Evolutionary conservation across 2,329 filamentous ascomycete genomes (phyloP), one percentile per base, ranked within the genome.

Genomic region (Emmonsia crescens): DNA sequence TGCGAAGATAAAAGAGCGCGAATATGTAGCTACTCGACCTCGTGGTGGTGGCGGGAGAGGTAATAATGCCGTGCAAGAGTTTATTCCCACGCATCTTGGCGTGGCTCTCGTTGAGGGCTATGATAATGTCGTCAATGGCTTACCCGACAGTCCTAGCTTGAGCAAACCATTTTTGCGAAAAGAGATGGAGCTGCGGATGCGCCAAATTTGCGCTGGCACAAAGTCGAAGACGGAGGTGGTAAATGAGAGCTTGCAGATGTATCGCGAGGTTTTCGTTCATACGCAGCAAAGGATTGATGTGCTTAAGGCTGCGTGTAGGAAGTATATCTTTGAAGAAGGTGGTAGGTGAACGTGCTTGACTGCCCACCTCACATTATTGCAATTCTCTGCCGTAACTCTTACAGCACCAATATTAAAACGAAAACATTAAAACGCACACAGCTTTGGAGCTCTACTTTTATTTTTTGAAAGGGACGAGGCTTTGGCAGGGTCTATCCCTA

Each of bases 101-200:
- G 86, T 97, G 29, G 93, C 94, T 21, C 80, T 99, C 60, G 92
- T 97, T 64, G 85, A 96, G 73, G 94, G 94, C 1, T 99, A 97
- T 70, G 92, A 99, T 74, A 87, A 89, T 66, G 93, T 99, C 82
- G 90, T 91, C 61, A 88, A 95, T 65, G 92, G 96, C 69, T 91
- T 89, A 31, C 67, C 71, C 12, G 74, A 77, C 64, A 75, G 74
- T 55, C 73, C 75, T 51, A 96, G 91, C 70, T 82, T 99, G 58
- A 90, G 91, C 73, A 97, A 97, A 75, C 94, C 94, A 0, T 97
- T 97, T 72, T 79, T 99, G 63, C 87, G 94, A 61, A 97, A 97
- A 75, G 91, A 99, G 80, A 96, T 96, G 91, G 94, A 99, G 76
- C 78, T 91, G 64, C 90, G 91, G 73, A 96, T 99, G 93, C 94